Evolutionary conservation across 1,284 basidiomycete species (phyloP), one percentile per base, ranked within the genome.

Genomic region (Volvariella surrecta): DNA sequence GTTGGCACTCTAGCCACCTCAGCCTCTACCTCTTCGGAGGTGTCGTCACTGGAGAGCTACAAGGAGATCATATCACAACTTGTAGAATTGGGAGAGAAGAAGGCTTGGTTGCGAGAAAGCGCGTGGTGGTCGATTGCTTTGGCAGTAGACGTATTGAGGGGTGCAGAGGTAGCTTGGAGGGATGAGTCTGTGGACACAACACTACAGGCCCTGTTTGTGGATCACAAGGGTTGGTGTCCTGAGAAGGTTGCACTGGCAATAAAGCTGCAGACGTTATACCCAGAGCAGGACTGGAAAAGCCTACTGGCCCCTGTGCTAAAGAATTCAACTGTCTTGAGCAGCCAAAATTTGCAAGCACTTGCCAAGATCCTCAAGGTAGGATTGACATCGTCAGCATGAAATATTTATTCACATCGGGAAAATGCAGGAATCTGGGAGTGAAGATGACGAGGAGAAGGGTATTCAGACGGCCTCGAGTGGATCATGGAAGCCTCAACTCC

Each of bases 101-200:
- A 95, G 62, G 81, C 82, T 0, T 98, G 94, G 93, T 65, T 99
- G 45, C 72, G 85, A 32, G 95, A 99, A 64, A 89, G 89, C 56
- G 84, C 82, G 13, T 95, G 89, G 79, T 97, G 91, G 83, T 76
- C 82, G 17, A 67, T 95, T 28, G 62, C 73, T 37, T 67, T 85
- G 38, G 82, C 79, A 0, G 55, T 86, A 20, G 74, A 84, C 46
- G 69, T 70, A 2, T 61, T 94, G 32, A 57, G 74, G 22, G 62
- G 58, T 1, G 80, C 81, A 4, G 58, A 72, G 1, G 76, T 82
- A 17, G 48, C 70, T 1, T 95, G 91, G 90, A 85, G 81, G 58
- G 66, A 70, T 1, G 73, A 78, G n/a, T 88, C 81, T 2, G 52
- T 84, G 15, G 63, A 74, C 4, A 58, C 61, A 37, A 68, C 77